Evolutionary conservation across 2,329 filamentous ascomycete genomes (phyloP), one percentile per base, ranked within the genome.

Genomic region (Xylariaceae sp.): DNA sequence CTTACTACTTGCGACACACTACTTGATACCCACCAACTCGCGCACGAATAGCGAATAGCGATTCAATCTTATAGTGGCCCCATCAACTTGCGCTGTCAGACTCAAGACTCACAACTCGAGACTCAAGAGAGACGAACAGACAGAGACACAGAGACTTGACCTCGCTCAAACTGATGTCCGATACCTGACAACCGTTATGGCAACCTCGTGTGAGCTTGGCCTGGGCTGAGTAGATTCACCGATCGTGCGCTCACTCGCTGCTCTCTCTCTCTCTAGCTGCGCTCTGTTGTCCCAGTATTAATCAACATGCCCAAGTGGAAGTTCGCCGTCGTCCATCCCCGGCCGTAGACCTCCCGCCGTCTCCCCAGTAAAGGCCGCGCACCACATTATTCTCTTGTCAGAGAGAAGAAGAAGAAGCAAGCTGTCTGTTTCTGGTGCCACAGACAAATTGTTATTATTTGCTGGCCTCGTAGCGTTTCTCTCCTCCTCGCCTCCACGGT

Each of bases 221-320:
- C 54, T 53, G 53, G 61, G 60, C 57, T 62, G 50, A 59, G 55
- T 53, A 47, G 55, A 58, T 53, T 48, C 49, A 35, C 37, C 39
- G 47, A 45, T 15, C 18, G 49, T 23, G 44, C 35, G 34, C 49
- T 34, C 23, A 11, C 49, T 51, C 48, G 44, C 44, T 41, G 23
- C 23, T 30, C 23, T 30, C 23, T 30, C 23, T 30, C 23, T 30
- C 23, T 30, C 3, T 47, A 45, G 53, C 37, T 47, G 54, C 51
- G 45, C 45, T 49, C 39, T 54, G 61, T 51, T 18, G 17, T 41
- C 48, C 37, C 10, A 54, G 4, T 15, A 51, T 56, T 49, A 51
- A 53, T 51, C 59, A 34, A 39, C 10, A 56, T 62, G 60, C 55
- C 52, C 15, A 53, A 51, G 48, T 37, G 44, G 53, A 49, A 45